Percentiles rank a stretch among this genome's conserved stretches.
Evolutionary conservation across 352 stramenopile genomes (phyloP).

Genomic region (Thraustochytrium sp.): DNA sequence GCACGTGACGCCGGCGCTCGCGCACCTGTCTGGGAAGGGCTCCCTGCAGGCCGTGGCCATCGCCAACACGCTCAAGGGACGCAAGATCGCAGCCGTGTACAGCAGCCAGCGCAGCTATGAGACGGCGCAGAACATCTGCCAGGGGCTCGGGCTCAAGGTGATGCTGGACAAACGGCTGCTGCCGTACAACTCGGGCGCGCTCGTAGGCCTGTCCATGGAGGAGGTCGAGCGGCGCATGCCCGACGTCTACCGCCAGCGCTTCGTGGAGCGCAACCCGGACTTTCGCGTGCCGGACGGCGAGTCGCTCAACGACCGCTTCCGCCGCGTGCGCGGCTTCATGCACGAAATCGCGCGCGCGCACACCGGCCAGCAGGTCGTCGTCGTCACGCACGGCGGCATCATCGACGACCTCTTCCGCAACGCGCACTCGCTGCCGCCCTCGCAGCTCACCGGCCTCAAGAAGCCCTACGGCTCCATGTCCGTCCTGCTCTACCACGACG

Average conservation of each 20-base stretch:
- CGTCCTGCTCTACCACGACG: neutral
- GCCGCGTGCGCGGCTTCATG: constrained; percentile 19
- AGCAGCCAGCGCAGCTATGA: neutral
- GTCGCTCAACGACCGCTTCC: constrained; percentile 17
- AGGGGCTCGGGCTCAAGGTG: neutral
- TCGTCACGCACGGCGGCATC: constrained; percentile 37
- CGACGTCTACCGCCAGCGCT: constrained; percentile 5
- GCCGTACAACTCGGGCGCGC: neutral
- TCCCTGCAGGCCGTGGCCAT: constrained; percentile 26
- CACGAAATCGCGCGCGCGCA: neutral
- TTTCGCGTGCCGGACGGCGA: constrained; percentile 29
- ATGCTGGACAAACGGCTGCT: constrained; percentile 20
- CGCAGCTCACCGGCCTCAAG: constrained; percentile 18
- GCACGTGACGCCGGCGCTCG: constrained; percentile 30
- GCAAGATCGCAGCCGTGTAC: constrained; percentile 16
- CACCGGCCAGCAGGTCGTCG: constrained; percentile 1
- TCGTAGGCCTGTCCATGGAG: neutral
- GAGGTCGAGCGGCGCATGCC: constrained; percentile 25
- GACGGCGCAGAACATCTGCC: constrained; percentile 34
- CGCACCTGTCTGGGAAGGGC: constrained; percentile 25
- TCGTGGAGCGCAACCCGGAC: constrained; percentile 38
- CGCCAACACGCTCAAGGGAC: constrained; percentile 19
- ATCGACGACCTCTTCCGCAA: constrained; percentile 42
- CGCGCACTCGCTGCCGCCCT: constrained; percentile 18
- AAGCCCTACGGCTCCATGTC: constrained; percentile 34